Conservation (phyloP, 2,329 filamentous ascomycete species). For the Cyclaneusma minus region DNA sequence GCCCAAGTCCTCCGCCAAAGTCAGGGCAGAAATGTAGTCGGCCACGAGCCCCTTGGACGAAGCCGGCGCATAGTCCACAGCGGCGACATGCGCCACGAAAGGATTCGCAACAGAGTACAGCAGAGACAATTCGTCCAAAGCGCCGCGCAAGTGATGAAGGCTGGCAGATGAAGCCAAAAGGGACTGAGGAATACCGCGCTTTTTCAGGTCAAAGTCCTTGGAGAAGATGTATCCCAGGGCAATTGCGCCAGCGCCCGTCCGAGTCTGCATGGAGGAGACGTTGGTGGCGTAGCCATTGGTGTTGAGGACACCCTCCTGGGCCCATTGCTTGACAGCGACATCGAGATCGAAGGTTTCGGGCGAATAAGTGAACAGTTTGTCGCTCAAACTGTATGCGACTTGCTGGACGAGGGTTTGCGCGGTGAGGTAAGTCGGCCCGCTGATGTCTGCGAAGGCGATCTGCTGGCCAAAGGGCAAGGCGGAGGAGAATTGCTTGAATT, state of each 20-base stretch:
- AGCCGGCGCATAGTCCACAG: conserved; percentile 63
- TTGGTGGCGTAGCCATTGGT: conserved; percentile 66
- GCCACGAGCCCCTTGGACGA: conserved; percentile 58
- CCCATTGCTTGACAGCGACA: conserved; percentile 67
- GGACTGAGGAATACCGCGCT: conserved; percentile 81
- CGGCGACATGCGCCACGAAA: conserved; percentile 82
- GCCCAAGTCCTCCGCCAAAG: conserved; percentile 77
- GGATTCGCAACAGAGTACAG: conserved; percentile 87
- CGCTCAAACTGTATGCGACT: conserved; percentile 84
- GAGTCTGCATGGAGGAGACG: conserved; percentile 70
- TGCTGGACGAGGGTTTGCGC: conserved; percentile 91
- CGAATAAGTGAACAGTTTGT: conserved; percentile 96
- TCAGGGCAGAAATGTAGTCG: conserved; percentile 72
- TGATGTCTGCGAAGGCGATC: conserved; percentile 44
- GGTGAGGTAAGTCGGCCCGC: conserved; percentile 81
- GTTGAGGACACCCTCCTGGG: conserved; percentile 54
- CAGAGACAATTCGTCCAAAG: conserved; percentile 80
- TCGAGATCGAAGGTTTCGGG: conserved; percentile 89
- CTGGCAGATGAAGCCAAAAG: conserved; percentile 77
- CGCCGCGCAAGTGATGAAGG: conserved; percentile 63
- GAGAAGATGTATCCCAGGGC: conserved; percentile 96
- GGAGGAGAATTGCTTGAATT: conserved; percentile 24
- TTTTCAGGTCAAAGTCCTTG: conserved; percentile 84
- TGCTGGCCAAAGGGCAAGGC: conserved; percentile 41
- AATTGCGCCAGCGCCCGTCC: conserved; percentile 77